Evolutionary conservation across 2,329 filamentous ascomycete species (phyloP).

Genomic region (Calonectria henricotiae): DNA sequence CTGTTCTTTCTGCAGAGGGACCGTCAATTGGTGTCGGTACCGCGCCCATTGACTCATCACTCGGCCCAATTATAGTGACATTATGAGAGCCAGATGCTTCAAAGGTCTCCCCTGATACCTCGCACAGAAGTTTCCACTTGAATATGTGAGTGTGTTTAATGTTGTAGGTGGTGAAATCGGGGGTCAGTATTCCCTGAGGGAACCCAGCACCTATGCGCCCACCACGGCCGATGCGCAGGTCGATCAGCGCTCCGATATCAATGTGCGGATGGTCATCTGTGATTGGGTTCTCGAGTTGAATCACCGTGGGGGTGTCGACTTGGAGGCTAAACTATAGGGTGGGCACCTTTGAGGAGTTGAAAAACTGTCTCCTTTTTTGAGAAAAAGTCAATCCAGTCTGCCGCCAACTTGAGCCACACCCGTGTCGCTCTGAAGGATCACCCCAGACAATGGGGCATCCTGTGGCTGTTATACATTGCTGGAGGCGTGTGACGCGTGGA

Average conservation of each 20-base stretch:
- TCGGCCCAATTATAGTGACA: conserved; percentile 22
- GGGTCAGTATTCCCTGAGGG: conserved; percentile 22
- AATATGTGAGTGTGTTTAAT: conserved; percentile 48
- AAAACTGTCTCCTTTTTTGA: conserved; percentile 55
- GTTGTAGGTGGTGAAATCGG: conserved; percentile 51
- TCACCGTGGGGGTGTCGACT: conserved; percentile 49
- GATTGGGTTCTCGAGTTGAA: conserved; percentile 54
- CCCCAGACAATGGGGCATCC: background rate
- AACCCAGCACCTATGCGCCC: background rate
- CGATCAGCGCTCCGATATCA: conserved; percentile 35
- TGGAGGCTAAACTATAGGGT: conserved; percentile 50
- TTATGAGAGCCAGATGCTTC: background rate
- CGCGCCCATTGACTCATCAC: conserved; percentile 10
- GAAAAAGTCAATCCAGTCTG: conserved; percentile 52
- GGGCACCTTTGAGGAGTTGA: conserved; percentile 57
- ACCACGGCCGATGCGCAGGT: conserved; percentile 23
- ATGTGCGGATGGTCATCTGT: background rate
- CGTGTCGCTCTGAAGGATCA: too few species aligned
- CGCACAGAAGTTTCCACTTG: conserved; percentile 37
- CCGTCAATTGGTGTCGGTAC: background rate
- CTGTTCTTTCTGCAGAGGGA: background rate
- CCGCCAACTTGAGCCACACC: background rate
- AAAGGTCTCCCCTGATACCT: conserved; percentile 7
- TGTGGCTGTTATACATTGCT: background rate
- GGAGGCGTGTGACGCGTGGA: background rate